phyloP scores from a whole-genome alignment of 257 asterid species.

The Petunia secreta region DNA sequence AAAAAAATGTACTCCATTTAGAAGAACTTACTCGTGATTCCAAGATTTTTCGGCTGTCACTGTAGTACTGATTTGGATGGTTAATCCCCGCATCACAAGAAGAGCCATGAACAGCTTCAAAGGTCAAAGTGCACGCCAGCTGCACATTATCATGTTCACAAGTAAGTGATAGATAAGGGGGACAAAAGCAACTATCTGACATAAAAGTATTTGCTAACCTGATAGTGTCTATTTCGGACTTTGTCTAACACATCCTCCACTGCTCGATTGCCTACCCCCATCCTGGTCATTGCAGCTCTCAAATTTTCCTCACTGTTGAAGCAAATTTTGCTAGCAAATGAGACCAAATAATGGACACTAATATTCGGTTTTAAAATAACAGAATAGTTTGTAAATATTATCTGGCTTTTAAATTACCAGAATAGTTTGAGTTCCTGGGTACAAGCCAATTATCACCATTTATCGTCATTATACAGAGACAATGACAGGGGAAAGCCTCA shows the following conservation, averaged over 20 bases:
- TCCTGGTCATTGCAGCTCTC: constrained; percentile 82
- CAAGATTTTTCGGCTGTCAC: constrained; percentile 66
- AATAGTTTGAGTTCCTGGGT: neutral
- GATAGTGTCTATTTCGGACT: constrained; percentile 82
- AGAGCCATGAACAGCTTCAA: constrained; percentile 86
- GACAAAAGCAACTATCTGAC: constrained; percentile 9
- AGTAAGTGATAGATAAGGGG: constrained; percentile 19
- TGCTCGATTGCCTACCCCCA: constrained; percentile 79
- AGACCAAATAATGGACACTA: neutral
- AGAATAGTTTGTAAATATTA: too few species aligned
- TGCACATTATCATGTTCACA: constrained; percentile 42
- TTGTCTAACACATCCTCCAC: constrained; percentile 80
- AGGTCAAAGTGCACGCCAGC: constrained; percentile 95
- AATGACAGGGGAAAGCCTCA: neutral
- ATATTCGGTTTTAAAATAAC: neutral
- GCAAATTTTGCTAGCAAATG: constrained; percentile 27
- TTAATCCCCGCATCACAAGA: constrained; percentile 89
- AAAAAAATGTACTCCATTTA: constrained; percentile 1
- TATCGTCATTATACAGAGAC: neutral
- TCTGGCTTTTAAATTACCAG: neutral
- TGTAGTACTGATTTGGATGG: constrained; percentile 93
- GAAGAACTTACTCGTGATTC: constrained; percentile 53
- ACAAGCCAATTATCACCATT: neutral
- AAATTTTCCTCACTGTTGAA: constrained; percentile 81
- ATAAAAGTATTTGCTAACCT: constrained; percentile 52